Percentiles rank a stretch among this genome's conserved stretches.
Evolutionary conservation across 192 early-diverging fungal species (phyloP).

Genomic region (Powellomyces hirtus): DNA sequence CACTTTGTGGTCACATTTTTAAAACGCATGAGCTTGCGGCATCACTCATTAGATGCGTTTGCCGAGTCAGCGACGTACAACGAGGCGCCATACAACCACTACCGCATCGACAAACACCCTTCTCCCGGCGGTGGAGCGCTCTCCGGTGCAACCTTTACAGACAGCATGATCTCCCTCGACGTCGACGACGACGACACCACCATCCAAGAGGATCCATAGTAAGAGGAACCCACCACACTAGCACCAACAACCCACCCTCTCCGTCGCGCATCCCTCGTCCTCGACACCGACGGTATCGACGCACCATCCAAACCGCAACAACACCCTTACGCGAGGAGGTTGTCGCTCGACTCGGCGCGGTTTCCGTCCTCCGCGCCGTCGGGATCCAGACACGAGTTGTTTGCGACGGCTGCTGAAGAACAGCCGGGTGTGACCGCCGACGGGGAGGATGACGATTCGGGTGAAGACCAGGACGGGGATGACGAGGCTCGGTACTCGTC

Average conservation of each 20-base stretch:
- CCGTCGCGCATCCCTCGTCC: no score
- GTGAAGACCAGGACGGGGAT: not conserved
- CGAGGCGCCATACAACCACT: conserved; percentile 2
- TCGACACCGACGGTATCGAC: not conserved
- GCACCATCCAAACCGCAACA: not conserved
- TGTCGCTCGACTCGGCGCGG: conserved; percentile 1
- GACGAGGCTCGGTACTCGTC: not conserved
- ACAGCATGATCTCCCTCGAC: not conserved
- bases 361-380: not conserved
- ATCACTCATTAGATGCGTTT: conserved; percentile 24
- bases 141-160: not conserved
- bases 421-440: not conserved
- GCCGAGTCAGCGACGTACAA: conserved; percentile 14
- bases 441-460: not conserved
- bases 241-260: not conserved
- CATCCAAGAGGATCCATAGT: no score
- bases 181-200: not conserved
- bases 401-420: conserved; percentile 1
- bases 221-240: not conserved
- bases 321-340: not conserved
- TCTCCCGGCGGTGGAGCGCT: not conserved
- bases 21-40: no score
- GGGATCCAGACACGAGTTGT: not conserved
- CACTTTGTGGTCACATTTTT: no score
- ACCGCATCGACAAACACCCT: not conserved